phyloP scores from a whole-genome alignment of 2,329 filamentous ascomycete species.

The Venturia carpophila region DNA sequence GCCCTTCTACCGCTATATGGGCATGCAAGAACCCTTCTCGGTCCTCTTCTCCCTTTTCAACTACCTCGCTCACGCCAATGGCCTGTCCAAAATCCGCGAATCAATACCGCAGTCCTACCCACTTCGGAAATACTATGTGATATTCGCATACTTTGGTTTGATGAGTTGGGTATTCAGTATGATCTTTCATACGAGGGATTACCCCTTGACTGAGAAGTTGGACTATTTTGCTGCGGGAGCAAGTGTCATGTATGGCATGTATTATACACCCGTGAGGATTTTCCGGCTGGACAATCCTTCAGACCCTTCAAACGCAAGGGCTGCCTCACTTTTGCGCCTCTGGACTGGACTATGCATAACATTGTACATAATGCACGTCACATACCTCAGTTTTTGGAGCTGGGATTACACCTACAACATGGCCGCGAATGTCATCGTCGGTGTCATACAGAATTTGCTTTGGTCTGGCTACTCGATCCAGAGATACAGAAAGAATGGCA shows the following conservation, averaged over 20 bases:
- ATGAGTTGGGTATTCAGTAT: slow-evolving; percentile 81
- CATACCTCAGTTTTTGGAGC: slow-evolving; percentile 72
- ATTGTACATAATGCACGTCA: slow-evolving; percentile 69
- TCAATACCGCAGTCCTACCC: slow-evolving; percentile 65
- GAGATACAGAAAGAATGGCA: slow-evolving; percentile 62
- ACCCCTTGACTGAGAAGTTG: slow-evolving; percentile 76
- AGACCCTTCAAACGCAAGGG: slow-evolving; percentile 29
- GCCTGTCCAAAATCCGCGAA: slow-evolving; percentile 62
- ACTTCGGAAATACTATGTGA: slow-evolving; percentile 70
- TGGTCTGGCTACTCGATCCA: slow-evolving; percentile 79
- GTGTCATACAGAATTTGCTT: slow-evolving; percentile 69
- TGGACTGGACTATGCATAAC: slow-evolving; percentile 69
- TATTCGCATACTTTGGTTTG: slow-evolving; percentile 73
- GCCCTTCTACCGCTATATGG: slow-evolving; percentile 85
- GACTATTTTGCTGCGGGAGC: slow-evolving; percentile 95
- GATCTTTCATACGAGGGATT: slow-evolving; percentile 89
- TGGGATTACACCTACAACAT: slow-evolving; percentile 99
- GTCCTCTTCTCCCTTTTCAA: slow-evolving; percentile 92
- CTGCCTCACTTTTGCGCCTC: slow-evolving; percentile 51
- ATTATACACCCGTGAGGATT: slow-evolving; percentile 72
- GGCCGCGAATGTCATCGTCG: slow-evolving; percentile 81
- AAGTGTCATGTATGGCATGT: slow-evolving; percentile 83
- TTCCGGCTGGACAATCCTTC: slow-evolving; percentile 61
- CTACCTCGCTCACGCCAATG: slow-evolving; percentile 73
- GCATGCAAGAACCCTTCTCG: slow-evolving; percentile 90